Evolutionary conservation across 1,284 basidiomycete genomes (phyloP).

Genomic region (Rhodotorula sp.): DNA sequence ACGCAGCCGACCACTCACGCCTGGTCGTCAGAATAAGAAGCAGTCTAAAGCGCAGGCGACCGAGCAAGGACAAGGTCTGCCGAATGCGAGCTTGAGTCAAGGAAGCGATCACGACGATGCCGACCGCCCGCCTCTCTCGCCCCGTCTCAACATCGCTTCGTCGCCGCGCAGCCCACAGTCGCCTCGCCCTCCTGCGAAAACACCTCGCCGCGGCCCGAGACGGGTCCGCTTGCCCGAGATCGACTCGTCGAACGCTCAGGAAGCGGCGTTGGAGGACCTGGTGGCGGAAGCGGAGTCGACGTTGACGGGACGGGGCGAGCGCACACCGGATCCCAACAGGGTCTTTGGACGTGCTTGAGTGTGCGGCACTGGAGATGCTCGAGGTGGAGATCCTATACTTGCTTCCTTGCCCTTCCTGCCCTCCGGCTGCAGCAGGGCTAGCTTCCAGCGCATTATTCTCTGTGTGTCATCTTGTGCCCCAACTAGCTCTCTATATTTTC

Average conservation of each 20-base stretch:
- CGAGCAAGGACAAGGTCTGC: background rate
- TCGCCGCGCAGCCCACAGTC: background rate
- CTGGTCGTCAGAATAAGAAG: background rate
- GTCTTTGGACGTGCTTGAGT: slow-evolving; percentile 8
- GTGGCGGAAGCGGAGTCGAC: background rate
- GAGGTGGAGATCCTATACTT: background rate
- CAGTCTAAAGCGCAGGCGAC: background rate
- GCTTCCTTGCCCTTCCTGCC: too few relatives aligned
- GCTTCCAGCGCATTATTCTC: too few relatives aligned
- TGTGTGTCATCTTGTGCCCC: too few relatives aligned
- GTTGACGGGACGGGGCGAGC: background rate
- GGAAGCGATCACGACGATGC: background rate
- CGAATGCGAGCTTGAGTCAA: background rate
- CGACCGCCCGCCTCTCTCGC: background rate
- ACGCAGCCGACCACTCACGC: slow-evolving; percentile 4
- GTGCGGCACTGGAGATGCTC: background rate
- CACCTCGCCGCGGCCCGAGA: background rate
- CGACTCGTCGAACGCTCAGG: background rate
- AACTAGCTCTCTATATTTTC: background rate
- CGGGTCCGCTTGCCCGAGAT: background rate
- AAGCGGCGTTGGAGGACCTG: background rate
- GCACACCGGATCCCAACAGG: background rate
- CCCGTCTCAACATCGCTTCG: background rate
- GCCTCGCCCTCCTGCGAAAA: background rate
- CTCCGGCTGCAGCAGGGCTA: too few relatives aligned